Percentiles rank a stretch among this genome's conserved stretches.
Conservation (phyloP, 768 basidiomycete genomes). For the Leccinellum luteum region DNA sequence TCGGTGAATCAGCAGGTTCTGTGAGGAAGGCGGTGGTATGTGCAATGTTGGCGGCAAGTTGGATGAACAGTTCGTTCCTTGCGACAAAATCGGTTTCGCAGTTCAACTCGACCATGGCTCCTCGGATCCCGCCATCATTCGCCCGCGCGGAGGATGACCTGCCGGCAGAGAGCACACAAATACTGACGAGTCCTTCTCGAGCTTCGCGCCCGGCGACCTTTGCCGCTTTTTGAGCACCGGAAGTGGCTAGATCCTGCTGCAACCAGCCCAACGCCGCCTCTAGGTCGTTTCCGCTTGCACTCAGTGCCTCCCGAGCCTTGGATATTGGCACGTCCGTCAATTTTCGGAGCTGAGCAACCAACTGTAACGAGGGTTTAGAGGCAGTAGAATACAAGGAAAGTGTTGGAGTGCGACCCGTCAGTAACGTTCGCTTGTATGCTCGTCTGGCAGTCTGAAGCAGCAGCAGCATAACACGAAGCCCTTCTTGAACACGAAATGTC, state of each 20-base stretch:
- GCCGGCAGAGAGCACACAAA: constrained; percentile 71
- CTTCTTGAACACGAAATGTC: background rate
- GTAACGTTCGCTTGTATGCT: background rate
- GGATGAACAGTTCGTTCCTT: constrained; percentile 76
- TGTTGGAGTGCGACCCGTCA: background rate
- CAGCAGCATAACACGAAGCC: constrained; percentile 14
- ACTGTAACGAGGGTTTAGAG: constrained; percentile 63
- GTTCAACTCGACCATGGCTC: constrained; percentile 87
- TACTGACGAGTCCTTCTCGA: constrained; percentile 74
- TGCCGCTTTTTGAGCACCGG: constrained; percentile 77
- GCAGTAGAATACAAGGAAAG: constrained; percentile 49
- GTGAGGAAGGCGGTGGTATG: constrained; percentile 77
- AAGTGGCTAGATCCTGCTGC: constrained; percentile 62
- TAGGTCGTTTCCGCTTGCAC: constrained; percentile 69
- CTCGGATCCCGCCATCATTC: constrained; percentile 54
- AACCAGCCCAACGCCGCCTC: constrained; percentile 78
- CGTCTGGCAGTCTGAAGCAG: constrained; percentile 4
- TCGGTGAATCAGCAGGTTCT: constrained; percentile 34
- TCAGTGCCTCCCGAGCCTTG: constrained; percentile 87
- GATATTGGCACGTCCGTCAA: constrained; percentile 76
- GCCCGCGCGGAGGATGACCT: constrained; percentile 34
- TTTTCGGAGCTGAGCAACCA: constrained; percentile 85
- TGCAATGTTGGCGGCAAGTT: constrained; percentile 75
- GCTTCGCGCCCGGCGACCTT: constrained; percentile 78
- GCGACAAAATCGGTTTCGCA: constrained; percentile 98